Conservation (phyloP, 805 yeast species). For the Candida alai region DNA sequence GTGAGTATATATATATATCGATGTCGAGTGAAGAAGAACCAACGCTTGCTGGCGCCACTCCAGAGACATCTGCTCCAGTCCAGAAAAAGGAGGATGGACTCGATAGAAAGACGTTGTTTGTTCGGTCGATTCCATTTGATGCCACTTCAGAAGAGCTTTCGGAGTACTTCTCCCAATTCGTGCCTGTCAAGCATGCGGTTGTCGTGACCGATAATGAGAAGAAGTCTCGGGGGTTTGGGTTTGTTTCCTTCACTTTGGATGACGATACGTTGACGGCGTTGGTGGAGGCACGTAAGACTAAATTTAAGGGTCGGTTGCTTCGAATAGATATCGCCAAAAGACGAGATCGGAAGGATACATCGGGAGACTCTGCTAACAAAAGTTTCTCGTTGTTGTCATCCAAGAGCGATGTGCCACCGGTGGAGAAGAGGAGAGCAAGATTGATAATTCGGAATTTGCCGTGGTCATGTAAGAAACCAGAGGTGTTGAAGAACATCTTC, state of each 20-base stretch:
- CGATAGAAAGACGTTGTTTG: conserved; percentile 70
- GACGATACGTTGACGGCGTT: conserved; percentile 82
- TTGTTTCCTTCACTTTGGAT: conserved; percentile 81
- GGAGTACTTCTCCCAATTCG: conserved; percentile 84
- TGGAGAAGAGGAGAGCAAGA: conserved; percentile 81
- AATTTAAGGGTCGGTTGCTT: conserved; percentile 62
- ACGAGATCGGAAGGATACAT: conserved; percentile 66
- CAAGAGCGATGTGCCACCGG: conserved; percentile 25
- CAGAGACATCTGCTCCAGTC: not conserved
- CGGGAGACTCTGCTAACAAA: conserved; percentile 5
- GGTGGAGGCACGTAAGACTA: conserved; percentile 57
- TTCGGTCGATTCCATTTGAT: conserved; percentile 75
- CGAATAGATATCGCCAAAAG: conserved; percentile 88
- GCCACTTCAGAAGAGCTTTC: conserved; percentile 81
- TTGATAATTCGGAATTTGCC: conserved; percentile 89
- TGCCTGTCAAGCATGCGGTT: conserved; percentile 93
- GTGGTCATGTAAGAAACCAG: conserved; percentile 86
- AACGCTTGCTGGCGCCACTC: not conserved
- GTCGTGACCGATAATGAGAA: conserved; percentile 76
- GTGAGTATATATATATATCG: no score
- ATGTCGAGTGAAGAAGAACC: conserved; percentile 6
- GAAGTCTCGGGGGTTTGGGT: conserved; percentile 90
- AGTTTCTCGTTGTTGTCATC: conserved; percentile 3
- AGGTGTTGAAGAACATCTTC: conserved; percentile 65
- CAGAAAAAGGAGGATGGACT: conserved; percentile 27